Percentiles rank a stretch among this genome's conserved stretches.
phyloP scores from a whole-genome alignment of 768 basidiomycete genomes.

The Leccinum olivaceopallidum region DNA sequence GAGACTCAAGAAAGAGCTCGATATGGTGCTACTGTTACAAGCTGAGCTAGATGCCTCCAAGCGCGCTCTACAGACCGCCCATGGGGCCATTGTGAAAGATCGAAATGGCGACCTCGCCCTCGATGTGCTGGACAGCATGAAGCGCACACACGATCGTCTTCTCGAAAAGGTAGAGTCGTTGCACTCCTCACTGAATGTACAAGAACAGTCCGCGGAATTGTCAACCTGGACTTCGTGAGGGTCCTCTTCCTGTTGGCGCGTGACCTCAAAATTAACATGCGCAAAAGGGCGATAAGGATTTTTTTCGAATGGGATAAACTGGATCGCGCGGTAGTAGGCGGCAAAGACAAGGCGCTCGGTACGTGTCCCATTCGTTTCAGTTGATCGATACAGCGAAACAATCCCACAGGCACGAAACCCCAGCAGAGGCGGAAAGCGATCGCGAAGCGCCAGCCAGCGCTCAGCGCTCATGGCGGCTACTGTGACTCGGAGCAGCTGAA shows the following conservation, averaged over 20 bases:
- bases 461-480: neutral
- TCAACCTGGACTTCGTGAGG: slow-evolving; percentile 8
- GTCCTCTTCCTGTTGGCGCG: slow-evolving; percentile 7
- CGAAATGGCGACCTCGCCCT: neutral
- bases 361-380: neutral
- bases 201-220: slow-evolving; percentile 6
- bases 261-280: slow-evolving; percentile 28
- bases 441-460: no score
- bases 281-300: slow-evolving; percentile 22
- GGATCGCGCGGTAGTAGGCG: slow-evolving; percentile 24
- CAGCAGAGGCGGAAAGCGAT: no score
- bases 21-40: slow-evolving; percentile 20
- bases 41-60: slow-evolving; percentile 29
- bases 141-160: neutral
- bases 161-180: slow-evolving; percentile 5
- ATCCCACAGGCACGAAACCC: neutral
- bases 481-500: neutral
- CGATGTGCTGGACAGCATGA: slow-evolving; percentile 28
- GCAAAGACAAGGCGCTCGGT: slow-evolving; percentile 30
- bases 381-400: neutral
- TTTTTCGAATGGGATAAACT: slow-evolving; percentile 31
- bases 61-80: slow-evolving; percentile 17
- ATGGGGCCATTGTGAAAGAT: slow-evolving; percentile 7
- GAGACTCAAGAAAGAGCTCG: slow-evolving; percentile 5
- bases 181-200: slow-evolving; percentile 10